Evolutionary conservation across 768 basidiomycete genomes (phyloP).

Genomic region (Holtermanniella nyarrowii): DNA sequence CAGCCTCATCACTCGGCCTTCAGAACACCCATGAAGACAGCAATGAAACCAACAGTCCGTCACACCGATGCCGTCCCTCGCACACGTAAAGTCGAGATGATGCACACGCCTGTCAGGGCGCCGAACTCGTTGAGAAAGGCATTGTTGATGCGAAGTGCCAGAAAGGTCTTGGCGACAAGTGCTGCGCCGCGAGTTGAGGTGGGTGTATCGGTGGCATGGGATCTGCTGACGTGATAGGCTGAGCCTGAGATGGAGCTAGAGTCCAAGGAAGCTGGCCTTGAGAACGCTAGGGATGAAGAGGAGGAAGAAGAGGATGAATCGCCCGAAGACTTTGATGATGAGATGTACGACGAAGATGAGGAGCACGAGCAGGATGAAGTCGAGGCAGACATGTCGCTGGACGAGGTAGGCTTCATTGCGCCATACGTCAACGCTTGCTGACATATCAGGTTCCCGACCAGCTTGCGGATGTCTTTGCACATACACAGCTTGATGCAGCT

Average conservation of each 20-base stretch:
- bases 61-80: constrained; percentile 24
- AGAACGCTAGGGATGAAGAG: constrained; percentile 5
- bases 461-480: background rate
- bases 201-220: constrained; percentile 25
- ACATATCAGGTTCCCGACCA: background rate
- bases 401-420: constrained; percentile 15
- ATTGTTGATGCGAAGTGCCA: background rate
- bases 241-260: constrained; percentile 20
- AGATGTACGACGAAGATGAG: constrained; percentile 7
- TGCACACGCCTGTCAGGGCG: background rate
- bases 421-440: background rate
- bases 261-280: constrained; percentile 12
- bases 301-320: constrained; percentile 1
- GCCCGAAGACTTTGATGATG: too few relatives aligned
- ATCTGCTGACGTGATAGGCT: constrained; percentile 15
- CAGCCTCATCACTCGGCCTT: constrained; percentile 14
- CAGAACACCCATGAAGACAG: constrained; percentile 17
- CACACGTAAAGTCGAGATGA: constrained; percentile 1
- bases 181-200: constrained; percentile 6
- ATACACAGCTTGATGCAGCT: too few relatives aligned
- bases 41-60: constrained; percentile 14
- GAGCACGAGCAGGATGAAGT: constrained; percentile 20
- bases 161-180: background rate
- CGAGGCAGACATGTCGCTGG: constrained; percentile 31
- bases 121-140: background rate